phyloP scores from a whole-genome alignment of 2,329 filamentous ascomycete genomes.

The Lasiodiplodia theobromae region DNA sequence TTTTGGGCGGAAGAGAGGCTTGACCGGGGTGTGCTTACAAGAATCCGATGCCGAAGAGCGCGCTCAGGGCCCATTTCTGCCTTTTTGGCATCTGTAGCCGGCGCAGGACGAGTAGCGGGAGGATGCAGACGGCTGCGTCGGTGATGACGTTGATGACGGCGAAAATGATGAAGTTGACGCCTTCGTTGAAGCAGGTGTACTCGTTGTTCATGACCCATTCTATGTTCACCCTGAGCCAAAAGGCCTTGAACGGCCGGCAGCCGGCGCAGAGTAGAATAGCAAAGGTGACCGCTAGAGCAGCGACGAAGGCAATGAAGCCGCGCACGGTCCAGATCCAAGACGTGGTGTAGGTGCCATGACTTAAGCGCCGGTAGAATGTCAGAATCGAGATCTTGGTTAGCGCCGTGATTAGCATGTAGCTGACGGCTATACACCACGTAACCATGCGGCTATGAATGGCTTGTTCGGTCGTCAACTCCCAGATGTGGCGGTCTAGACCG shows the following conservation, averaged over 20 bases:
- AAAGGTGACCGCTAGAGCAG: constrained; percentile 49
- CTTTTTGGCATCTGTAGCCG: constrained; percentile 51
- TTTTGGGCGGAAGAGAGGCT: too few relatives aligned
- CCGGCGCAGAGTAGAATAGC: constrained; percentile 44
- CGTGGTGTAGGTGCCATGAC: constrained; percentile 43
- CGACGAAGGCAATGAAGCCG: constrained; percentile 48
- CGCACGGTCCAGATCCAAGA: constrained; percentile 51
- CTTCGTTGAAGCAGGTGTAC: constrained; percentile 46
- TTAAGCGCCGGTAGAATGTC: constrained; percentile 53
- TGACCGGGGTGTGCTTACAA: constrained; percentile 40
- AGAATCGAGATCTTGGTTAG: constrained; percentile 45
- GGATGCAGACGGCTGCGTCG: constrained; percentile 49
- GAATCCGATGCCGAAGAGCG: constrained; percentile 54
- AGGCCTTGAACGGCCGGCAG: constrained; percentile 50
- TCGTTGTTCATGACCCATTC: neutral
- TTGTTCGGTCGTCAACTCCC: neutral
- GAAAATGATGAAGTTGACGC: constrained; percentile 46
- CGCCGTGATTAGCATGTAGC: constrained; percentile 39
- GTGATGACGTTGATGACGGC: constrained; percentile 49
- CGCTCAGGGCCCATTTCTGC: constrained; percentile 55
- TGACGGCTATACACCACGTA: neutral
- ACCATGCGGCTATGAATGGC: constrained; percentile 14
- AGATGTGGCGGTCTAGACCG: constrained; percentile 18
- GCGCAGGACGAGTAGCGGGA: constrained; percentile 54
- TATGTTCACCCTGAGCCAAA: constrained; percentile 48